phyloP scores from a whole-genome alignment of 495 filamentous ascomycete species.

The Jackrogersella multiformis region DNA sequence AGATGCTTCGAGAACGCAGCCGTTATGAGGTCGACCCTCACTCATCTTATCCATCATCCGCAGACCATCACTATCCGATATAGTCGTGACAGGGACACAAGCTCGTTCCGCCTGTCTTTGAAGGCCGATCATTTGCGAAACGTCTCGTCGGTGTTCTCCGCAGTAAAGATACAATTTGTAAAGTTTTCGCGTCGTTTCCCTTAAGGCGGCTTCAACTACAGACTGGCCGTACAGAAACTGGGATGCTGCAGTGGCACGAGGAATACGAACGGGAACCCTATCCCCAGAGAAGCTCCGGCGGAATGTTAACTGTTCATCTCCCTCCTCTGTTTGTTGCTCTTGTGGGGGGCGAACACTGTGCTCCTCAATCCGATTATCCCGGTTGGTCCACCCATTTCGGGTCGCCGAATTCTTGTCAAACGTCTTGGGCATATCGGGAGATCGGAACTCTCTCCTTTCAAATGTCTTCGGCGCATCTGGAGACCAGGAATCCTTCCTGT shows the following conservation, averaged over 20 bases:
- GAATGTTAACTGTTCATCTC: background rate
- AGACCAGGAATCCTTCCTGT: background rate
- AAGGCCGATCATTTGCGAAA: slow-evolving; percentile 55
- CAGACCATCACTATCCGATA: slow-evolving; percentile 58
- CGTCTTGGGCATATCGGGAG: too few species aligned
- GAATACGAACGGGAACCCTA: slow-evolving; percentile 65
- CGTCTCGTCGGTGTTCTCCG: slow-evolving; percentile 58
- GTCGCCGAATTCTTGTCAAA: background rate
- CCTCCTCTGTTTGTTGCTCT: background rate
- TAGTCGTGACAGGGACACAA: slow-evolving; percentile 61
- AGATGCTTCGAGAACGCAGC: slow-evolving; percentile 87
- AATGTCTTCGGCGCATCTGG: background rate
- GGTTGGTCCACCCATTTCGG: background rate
- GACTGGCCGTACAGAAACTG: slow-evolving; percentile 90
- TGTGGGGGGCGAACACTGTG: background rate
- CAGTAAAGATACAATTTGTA: slow-evolving; percentile 86
- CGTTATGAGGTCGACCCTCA: slow-evolving; percentile 86
- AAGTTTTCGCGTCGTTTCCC: slow-evolving; percentile 70
- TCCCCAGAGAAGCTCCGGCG: background rate
- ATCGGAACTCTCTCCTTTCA: too few species aligned
- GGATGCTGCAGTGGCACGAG: slow-evolving; percentile 84
- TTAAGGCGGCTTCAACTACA: slow-evolving; percentile 83
- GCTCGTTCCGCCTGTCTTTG: slow-evolving; percentile 67
- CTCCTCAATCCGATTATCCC: background rate
- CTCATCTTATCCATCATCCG: slow-evolving; percentile 84